Percentiles rank a stretch among this genome's conserved stretches.
These are phyloP conservation scores for Hirsutella rhossiliensis DNA, from an alignment of 2,329 filamentous ascomycete species.

Conservation along the genomic window DNA sequence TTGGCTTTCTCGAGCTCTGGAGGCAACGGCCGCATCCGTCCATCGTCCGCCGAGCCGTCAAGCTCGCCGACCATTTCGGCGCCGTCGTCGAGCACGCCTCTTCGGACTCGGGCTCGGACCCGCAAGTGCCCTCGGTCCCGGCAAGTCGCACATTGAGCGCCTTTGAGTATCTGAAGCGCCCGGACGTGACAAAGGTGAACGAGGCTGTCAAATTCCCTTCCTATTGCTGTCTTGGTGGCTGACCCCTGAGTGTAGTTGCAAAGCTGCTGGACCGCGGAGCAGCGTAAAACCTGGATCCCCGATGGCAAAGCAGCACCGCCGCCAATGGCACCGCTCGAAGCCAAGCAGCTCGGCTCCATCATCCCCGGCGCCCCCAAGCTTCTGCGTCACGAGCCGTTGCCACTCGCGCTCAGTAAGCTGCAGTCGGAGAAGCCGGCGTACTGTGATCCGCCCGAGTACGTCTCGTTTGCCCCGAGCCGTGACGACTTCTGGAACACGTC, in stretches of 20 bases:
- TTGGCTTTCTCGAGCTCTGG: conserved; percentile 25
- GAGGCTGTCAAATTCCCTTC: not conserved
- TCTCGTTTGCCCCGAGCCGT: conserved; percentile 10
- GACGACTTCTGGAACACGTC: conserved; percentile 19
- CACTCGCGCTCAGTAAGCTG: conserved; percentile 6
- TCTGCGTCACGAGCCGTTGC: conserved; percentile 2
- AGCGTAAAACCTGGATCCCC: conserved; percentile 4
- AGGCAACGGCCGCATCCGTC: conserved; percentile 17
- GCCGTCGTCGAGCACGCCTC: conserved; percentile 19
- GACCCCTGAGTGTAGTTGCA: conserved; percentile 10
- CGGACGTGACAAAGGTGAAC: conserved; percentile 14
- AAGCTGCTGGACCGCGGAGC: conserved; percentile 15
- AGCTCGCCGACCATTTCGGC: conserved; percentile 23
- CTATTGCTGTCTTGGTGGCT: not conserved
- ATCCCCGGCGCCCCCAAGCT: not conserved
- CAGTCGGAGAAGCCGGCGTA: conserved; percentile 6
- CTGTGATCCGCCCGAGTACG: conserved; percentile 11
- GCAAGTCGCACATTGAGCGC: conserved; percentile 14
- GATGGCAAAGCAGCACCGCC: not conserved
- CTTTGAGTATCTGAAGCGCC: conserved; percentile 21
- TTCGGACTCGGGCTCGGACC: not conserved
- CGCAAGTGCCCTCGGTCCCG: not conserved
- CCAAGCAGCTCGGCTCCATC: not conserved
- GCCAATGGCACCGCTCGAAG: not conserved
- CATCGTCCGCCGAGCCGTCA: conserved; percentile 20